Percentiles rank a stretch among this genome's conserved stretches.
Evolutionary conservation across 2,329 filamentous ascomycete species (phyloP).

Genomic region (Botrytis aclada): DNA sequence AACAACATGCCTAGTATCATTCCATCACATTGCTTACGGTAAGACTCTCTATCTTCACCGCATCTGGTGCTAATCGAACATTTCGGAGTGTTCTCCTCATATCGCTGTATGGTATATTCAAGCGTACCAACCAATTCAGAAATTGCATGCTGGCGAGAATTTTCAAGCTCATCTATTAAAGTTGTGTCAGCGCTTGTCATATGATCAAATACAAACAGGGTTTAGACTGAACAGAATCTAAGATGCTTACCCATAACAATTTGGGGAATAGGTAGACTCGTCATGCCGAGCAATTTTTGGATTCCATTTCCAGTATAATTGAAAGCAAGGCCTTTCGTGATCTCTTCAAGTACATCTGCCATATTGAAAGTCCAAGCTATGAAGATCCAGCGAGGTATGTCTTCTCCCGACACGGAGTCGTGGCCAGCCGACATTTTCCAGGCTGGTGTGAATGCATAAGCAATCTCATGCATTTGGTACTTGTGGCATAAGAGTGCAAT

Average conservation of each 20-base stretch:
- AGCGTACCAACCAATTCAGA: neutral
- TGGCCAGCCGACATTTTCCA: neutral
- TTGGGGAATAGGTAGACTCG: neutral
- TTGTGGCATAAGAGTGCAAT: slow-evolving; percentile 2
- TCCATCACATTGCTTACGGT: neutral
- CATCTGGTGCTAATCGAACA: neutral
- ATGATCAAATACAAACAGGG: neutral
- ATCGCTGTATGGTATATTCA: neutral
- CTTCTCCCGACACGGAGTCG: no score
- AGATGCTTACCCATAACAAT: neutral
- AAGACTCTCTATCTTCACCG: neutral
- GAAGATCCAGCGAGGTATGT: neutral
- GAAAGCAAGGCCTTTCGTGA: neutral
- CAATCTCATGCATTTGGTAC: slow-evolving; percentile 4
- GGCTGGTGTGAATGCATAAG: neutral
- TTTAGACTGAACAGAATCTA: fast-evolving
- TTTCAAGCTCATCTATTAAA: neutral
- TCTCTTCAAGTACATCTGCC: neutral
- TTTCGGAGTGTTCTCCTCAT: neutral
- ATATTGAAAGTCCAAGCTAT: neutral
- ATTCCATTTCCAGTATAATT: neutral
- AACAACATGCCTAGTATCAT: neutral
- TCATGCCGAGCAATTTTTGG: neutral
- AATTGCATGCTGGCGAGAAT: neutral
- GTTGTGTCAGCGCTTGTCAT: neutral